These are phyloP conservation scores for Colletotrichum melonis DNA, from an alignment of 2,329 filamentous ascomycete species.

Conservation along the genomic window DNA sequence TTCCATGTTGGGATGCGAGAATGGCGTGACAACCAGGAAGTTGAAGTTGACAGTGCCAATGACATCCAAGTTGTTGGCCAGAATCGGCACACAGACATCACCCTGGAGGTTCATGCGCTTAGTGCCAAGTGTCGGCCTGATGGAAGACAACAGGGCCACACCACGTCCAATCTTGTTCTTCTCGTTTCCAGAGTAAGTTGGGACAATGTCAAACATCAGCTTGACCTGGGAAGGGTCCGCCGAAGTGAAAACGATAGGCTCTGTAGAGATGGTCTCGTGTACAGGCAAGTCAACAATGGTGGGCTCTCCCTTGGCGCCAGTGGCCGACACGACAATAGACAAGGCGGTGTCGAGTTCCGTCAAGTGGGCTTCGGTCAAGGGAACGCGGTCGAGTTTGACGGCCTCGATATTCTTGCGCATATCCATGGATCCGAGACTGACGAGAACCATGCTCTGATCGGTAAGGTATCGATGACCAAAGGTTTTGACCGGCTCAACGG, in stretches of 20 bases:
- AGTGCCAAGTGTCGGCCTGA: conserved; percentile 84
- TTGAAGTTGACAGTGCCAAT: conserved; percentile 98
- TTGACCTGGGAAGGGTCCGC: conserved; percentile 84
- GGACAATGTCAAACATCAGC: conserved; percentile 92
- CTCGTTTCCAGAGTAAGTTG: conserved; percentile 91
- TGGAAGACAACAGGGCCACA: conserved; percentile 86
- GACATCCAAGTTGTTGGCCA: conserved; percentile 86
- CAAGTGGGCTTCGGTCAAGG: conserved; percentile 86
- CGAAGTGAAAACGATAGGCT: conserved; percentile 91
- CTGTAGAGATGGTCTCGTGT: conserved; percentile 92
- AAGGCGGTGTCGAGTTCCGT: conserved; percentile 95
- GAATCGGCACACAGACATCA: conserved; percentile 90
- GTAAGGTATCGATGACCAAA: conserved; percentile 97
- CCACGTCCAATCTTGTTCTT: conserved; percentile 91
- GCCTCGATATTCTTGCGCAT: conserved; percentile 83
- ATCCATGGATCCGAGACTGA: conserved; percentile 96
- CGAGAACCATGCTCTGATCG: conserved; percentile 87
- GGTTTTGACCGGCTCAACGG: conserved; percentile 86
- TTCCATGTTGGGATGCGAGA: conserved; percentile 92
- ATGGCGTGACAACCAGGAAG: conserved; percentile 94
- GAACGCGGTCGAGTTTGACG: conserved; percentile 89
- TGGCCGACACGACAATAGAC: conserved; percentile 89
- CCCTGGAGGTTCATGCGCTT: conserved; percentile 93
- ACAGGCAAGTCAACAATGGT: conserved; percentile 92
- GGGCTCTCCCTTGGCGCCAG: conserved; percentile 85